Evolutionary conservation across 352 stramenopile genomes (phyloP), one percentile per base, ranked within the genome.

Genomic region (Pythium aristosporum): DNA sequence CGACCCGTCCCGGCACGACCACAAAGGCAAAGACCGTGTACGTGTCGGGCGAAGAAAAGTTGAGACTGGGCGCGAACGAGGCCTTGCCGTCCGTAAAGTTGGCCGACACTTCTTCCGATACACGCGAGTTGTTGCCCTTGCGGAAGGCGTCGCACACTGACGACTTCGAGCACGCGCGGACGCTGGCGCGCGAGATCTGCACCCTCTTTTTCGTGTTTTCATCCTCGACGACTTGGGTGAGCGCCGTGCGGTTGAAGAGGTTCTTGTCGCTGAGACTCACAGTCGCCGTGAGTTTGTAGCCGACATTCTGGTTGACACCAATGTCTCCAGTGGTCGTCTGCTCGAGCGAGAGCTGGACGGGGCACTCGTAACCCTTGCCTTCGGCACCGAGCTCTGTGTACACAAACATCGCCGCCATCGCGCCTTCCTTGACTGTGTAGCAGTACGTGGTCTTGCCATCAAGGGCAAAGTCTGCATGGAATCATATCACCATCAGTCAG

Each of bases 381-480:
- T 44, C 50, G 2, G 32, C 7, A 15, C 23, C 32, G 32, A 57
- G 32, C 6, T 57, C 8, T 11, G 50, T 57, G 32, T 39, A 43
- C n/a, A 32, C 50, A 32, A 25, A 44, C 50, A 57, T 57, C 32
- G 50, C 50, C 1, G 34, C 50, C 16, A 32, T 32, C 1, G 32
- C 7, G 50, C 50, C 23, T 13, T 57, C 18, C 18, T 5, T 9
- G 30, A 57, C 50, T 0, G 30, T 57, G 50, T 54, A 57, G 34
- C 50, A 57, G 28, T 57, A 59, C 20, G 52, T 49, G 20, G 52
- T 49, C 52, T 59, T 59, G 52, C 52, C 52, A 21, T 59, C 52
- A n/a, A 41, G 16, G 9, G 23, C 21, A 49, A 59, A 59, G 21
- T 59, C 52, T 57, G 20, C 9, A 50, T 30, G 43, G 8, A 30